Evolutionary conservation across 805 yeast species (phyloP).

Genomic region (Lipomyces mesembrius): DNA sequence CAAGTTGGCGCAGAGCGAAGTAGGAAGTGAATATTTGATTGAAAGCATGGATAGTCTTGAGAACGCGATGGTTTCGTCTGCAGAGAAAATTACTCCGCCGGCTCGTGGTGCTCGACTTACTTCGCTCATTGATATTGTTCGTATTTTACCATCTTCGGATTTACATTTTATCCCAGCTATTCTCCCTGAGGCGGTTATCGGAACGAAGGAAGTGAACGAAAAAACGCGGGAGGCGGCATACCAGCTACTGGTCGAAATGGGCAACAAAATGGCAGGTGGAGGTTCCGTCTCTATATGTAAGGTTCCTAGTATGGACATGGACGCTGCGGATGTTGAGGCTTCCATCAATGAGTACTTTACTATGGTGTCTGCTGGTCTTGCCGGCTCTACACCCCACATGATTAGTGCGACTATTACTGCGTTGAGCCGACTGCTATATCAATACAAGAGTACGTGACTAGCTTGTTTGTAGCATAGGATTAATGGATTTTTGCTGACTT

Average conservation of each 20-base stretch:
- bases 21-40: constrained; percentile 60
- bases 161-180: constrained; percentile 79
- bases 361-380: constrained; percentile 94
- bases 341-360: constrained; percentile 82
- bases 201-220: constrained; percentile 92
- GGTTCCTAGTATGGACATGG: constrained; percentile 67
- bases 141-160: constrained; percentile 64
- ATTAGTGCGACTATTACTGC: constrained; percentile 95
- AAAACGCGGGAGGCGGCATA: constrained; percentile 84
- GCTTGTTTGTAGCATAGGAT: neutral
- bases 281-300: constrained; percentile 67
- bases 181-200: constrained; percentile 84
- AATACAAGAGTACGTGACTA: constrained; percentile 49
- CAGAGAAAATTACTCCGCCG: constrained; percentile 59
- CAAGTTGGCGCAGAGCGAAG: constrained; percentile 69
- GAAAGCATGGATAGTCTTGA: constrained; percentile 63
- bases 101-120: constrained; percentile 75
- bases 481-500: neutral
- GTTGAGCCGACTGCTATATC: constrained; percentile 81
- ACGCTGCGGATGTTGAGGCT: constrained; percentile 68
- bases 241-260: constrained; percentile 77
- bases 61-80: constrained; percentile 24
- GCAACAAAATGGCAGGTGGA: constrained; percentile 67
- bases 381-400: constrained; percentile 93
- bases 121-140: constrained; percentile 65